Evolutionary conservation across 2,329 filamentous ascomycete genomes (phyloP), one percentile per base, ranked within the genome.

Genomic region (Pseudogymnoascus sp.): DNA sequence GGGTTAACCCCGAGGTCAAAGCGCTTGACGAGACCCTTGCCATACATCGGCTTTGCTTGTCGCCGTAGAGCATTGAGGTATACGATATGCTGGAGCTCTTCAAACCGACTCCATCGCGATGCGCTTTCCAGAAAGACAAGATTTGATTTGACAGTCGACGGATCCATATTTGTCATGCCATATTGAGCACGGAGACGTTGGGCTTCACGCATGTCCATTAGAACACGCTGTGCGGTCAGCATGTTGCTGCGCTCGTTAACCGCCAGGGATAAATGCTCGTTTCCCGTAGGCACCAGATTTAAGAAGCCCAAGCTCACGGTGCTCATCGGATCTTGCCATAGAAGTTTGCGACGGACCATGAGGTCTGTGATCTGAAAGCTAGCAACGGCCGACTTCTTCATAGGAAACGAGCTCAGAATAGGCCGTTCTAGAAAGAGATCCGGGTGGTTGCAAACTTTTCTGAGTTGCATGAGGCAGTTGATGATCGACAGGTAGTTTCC

Each of bases 401-500:
- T 95, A 3, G 91, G 90, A 72, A 96, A 95, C 1, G 94, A 97
- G 0, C 92, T 99, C 74, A 95, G 94, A 68, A 99, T 97, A 0
- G 91, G 92, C 13, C 94, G 84, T 61, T 95, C 95, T 66, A 97
- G 89, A 68, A 99, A 99, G 7, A 99, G 79, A 73, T 99, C 94
- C 0, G 94, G 95, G 70, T 99, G 94, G 67, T 99, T 99, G 79
- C 94, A 99, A 58, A 99, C 95, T 72, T 97, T 96, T 56, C 94
- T 85, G 59, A 99, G 79, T 71, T 96, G 94, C 91, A 99, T 96
- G 58, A 99, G 76, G 72, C 95, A 97, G 71, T 96, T 96, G 74
- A 97, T 97, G 71, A 99, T 96, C 15, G 91, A 96, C 64, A 99
- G 83, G 71, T 96, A 96, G 68, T 97, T 99, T 26, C 94, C 94